Conservation (phyloP, 1,284 basidiomycete genomes). For the Meripilus lineatus region DNA sequence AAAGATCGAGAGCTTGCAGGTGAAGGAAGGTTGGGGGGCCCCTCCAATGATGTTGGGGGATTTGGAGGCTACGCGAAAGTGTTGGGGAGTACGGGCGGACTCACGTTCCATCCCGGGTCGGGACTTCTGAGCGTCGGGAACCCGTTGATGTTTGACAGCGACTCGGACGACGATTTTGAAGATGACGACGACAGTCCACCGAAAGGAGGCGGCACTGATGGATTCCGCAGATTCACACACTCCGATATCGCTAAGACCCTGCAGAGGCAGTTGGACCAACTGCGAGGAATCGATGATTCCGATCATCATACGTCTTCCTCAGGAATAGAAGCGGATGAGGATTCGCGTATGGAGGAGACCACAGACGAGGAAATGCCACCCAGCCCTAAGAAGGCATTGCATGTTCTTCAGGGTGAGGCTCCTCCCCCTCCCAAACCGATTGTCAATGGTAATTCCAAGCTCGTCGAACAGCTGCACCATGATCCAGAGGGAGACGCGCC, state of each 20-base stretch:
- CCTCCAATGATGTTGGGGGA: neutral
- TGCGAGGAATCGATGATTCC: no score
- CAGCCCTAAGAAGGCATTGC: constrained; percentile 9
- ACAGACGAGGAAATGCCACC: constrained; percentile 18
- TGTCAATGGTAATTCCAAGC: constrained; percentile 43
- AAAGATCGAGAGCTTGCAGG: neutral
- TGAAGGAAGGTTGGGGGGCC: neutral
- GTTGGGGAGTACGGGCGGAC: no score
- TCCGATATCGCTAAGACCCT: constrained; percentile 49
- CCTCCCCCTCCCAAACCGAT: constrained; percentile 38
- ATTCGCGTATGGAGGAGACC: constrained; percentile 18
- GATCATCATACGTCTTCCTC: constrained; percentile 29
- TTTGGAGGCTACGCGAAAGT: no score
- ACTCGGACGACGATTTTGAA: neutral
- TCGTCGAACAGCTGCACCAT: constrained; percentile 45
- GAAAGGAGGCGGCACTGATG: neutral
- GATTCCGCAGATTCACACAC: no score
- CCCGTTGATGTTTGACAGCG: neutral
- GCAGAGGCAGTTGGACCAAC: constrained; percentile 56
- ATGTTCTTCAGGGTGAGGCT: constrained; percentile 36
- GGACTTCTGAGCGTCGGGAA: neutral
- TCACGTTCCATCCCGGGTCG: neutral
- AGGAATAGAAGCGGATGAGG: constrained; percentile 23
- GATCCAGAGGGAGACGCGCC: constrained; percentile 57
- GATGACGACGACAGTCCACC: neutral